Percentiles rank a stretch among this genome's conserved stretches.
These are phyloP conservation scores for Rhizopus sp. DNA, from an alignment of 371 early-diverging fungal species.

Conservation along the genomic window DNA sequence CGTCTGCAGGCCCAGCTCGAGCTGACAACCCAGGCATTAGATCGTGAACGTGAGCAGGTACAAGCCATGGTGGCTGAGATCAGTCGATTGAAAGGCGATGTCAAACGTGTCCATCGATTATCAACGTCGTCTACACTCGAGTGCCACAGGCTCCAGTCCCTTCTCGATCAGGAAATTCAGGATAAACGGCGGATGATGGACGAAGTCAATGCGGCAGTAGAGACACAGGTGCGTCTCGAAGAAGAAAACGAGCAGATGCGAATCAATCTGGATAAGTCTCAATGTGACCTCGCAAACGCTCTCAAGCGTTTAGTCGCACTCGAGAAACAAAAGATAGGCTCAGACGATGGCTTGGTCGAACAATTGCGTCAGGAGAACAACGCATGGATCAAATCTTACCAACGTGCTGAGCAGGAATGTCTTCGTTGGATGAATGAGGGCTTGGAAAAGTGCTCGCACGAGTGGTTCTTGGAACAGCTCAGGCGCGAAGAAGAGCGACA, in stretches of 20 bases:
- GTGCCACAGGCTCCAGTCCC: slow-evolving; percentile 20
- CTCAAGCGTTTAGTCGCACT: slow-evolving; percentile 15
- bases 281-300: slow-evolving; percentile 32
- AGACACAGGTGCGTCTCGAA: slow-evolving; percentile 27
- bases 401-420: slow-evolving; percentile 70
- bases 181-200: slow-evolving; percentile 39
- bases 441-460: slow-evolving; percentile 31
- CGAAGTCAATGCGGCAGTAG: slow-evolving; percentile 27
- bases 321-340: slow-evolving; percentile 8
- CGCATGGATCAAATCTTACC: slow-evolving; percentile 44
- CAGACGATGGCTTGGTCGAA: neutral
- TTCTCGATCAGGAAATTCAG: slow-evolving; percentile 29
- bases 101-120: slow-evolving; percentile 32
- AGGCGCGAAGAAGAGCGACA: slow-evolving; percentile 47
- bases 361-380: slow-evolving; percentile 15
- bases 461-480: slow-evolving; percentile 52
- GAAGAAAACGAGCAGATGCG: slow-evolving; percentile 39
- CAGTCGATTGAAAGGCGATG: slow-evolving; percentile 33
- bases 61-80: slow-evolving; percentile 26
- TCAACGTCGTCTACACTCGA: slow-evolving; percentile 16
- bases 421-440: slow-evolving; percentile 72
- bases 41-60: slow-evolving; percentile 35
- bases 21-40: slow-evolving; percentile 40
- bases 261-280: slow-evolving; percentile 31
- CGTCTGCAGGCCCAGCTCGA: slow-evolving; percentile 46